Percentiles rank a stretch among this genome's conserved stretches.
Conservation (phyloP, 352 stramenopile genomes). For the Pythium aquatile region DNA sequence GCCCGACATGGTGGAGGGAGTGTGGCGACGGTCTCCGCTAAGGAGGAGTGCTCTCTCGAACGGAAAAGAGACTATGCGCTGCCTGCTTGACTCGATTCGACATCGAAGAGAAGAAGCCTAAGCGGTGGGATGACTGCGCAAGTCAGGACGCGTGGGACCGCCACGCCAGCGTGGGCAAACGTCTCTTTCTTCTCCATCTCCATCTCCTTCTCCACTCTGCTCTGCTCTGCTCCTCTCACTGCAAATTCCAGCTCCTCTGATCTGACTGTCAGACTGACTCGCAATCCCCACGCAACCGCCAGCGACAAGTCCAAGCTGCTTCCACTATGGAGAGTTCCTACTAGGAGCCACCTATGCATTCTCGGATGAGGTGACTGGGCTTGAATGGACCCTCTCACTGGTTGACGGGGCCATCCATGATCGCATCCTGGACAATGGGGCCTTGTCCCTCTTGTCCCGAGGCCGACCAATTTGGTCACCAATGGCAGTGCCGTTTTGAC, state of each 20-base stretch:
- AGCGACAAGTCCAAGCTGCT: background rate
- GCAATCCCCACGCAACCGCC: background rate
- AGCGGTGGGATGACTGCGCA: background rate
- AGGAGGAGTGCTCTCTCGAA: conserved; percentile 1
- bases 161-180: background rate
- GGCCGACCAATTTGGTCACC: background rate
- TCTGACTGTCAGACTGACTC: background rate
- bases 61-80: background rate
- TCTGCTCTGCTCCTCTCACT: background rate
- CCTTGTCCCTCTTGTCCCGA: background rate
- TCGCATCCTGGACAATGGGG: background rate
- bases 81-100: background rate
- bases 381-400: background rate
- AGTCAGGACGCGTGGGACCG: background rate
- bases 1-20: background rate
- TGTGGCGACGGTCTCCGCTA: background rate
- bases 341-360: background rate
- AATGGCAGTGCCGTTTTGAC: too few species aligned
- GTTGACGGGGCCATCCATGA: background rate
- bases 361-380: background rate
- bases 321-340: background rate
- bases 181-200: background rate
- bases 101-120: background rate
- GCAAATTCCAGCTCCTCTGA: background rate
- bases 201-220: background rate